Conservation (phyloP, 306 rosid genomes). For the Astragalus glycyphyllos region DNA sequence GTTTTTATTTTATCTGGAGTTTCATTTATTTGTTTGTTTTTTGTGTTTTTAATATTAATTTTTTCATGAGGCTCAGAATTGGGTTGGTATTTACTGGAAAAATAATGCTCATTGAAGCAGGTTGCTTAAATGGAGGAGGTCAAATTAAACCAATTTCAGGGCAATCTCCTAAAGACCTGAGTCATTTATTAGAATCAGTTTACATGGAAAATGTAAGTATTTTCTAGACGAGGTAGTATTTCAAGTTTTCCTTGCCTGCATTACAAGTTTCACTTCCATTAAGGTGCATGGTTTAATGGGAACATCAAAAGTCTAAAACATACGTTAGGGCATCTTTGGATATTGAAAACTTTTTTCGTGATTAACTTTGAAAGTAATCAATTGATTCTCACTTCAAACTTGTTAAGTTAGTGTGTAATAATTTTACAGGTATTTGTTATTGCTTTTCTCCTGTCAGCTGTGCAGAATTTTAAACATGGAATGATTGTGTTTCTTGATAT, state of each 20-base stretch:
- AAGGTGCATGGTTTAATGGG: background rate
- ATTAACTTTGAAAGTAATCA: conserved; percentile 14
- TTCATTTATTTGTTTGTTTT: conserved; percentile 20
- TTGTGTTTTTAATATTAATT: background rate
- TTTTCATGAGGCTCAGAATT: background rate
- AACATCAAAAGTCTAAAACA: conserved; percentile 18
- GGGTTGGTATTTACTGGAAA: conserved; percentile 27
- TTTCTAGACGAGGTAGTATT: conserved; percentile 3
- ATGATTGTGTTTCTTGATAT: conserved; percentile 22
- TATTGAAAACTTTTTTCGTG: too few relatives aligned
- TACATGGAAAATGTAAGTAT: conserved; percentile 81
- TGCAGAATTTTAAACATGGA: conserved; percentile 26
- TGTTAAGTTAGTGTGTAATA: background rate
- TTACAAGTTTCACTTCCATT: conserved; percentile 19
- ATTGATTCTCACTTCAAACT: background rate
- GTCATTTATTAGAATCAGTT: conserved; percentile 66
- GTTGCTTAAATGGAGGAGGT: conserved; percentile 99
- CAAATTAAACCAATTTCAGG: conserved; percentile 86
- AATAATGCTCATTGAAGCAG: conserved; percentile 47
- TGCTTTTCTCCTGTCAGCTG: background rate
- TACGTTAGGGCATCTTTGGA: background rate
- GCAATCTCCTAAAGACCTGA: conserved; percentile 74
- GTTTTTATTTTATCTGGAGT: conserved; percentile 16
- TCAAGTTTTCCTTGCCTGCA: conserved; percentile 5
- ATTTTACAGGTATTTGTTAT: background rate